Conservation (phyloP, 345 rosid genomes). For the Euphorbia peplus region DNA sequence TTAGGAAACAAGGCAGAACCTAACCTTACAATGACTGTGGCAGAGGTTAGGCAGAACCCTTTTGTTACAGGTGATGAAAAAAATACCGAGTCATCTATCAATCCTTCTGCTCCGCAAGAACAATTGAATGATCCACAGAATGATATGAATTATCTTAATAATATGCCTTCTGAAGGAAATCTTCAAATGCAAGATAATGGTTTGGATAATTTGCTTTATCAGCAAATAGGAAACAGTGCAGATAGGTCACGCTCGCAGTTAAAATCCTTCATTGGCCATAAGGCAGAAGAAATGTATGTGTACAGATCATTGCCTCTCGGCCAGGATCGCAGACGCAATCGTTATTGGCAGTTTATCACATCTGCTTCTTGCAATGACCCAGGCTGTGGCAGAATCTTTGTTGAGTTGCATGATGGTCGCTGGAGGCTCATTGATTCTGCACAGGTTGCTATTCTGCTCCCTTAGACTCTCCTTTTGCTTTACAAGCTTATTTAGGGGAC, state of each 20-base stretch:
- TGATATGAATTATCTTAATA: constrained; percentile 31
- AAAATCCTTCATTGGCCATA: constrained; percentile 72
- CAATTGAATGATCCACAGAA: constrained; percentile 33
- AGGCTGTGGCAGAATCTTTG: constrained; percentile 80
- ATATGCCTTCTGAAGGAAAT: constrained; percentile 40
- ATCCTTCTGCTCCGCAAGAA: constrained; percentile 42
- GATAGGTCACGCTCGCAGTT: constrained; percentile 68
- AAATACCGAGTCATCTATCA: constrained; percentile 23
- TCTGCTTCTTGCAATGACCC: constrained; percentile 73
- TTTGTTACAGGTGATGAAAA: constrained; percentile 32
- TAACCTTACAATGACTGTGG: constrained; percentile 29
- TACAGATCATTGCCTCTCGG: constrained; percentile 86
- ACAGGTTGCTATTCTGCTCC: constrained; percentile 41
- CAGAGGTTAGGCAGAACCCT: constrained; percentile 51
- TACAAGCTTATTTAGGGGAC: not conserved
- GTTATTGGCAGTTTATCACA: constrained; percentile 82
- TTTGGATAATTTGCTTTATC: constrained; percentile 49
- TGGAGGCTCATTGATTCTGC: constrained; percentile 87
- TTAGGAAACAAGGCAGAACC: constrained; percentile 44
- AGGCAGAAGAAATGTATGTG: constrained; percentile 72
- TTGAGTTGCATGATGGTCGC: constrained; percentile 62
- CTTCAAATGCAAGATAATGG: constrained; percentile 57
- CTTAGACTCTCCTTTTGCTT: not conserved
- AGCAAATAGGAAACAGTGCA: constrained; percentile 55
- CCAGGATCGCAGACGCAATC: constrained; percentile 82